Evolutionary conservation across 768 basidiomycete genomes (phyloP).

Genomic region (Rhizopogon sp.): DNA sequence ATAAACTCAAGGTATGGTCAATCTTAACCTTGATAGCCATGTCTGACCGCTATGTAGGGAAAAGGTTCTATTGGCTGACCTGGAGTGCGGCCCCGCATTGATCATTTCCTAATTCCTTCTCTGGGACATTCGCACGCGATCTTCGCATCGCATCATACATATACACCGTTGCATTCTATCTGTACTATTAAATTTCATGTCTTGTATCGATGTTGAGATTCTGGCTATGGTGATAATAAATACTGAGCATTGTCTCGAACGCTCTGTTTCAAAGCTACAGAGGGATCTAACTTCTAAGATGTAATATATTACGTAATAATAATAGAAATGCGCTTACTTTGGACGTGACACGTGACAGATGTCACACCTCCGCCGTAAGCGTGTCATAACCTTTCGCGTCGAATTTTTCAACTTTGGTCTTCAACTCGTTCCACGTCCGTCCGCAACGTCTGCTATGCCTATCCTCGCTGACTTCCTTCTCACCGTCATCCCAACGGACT

Average conservation of each 20-base stretch:
- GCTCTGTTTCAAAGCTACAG: too few relatives aligned
- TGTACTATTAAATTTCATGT: slow-evolving; percentile 2
- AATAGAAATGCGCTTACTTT: not conserved
- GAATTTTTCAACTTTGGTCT: slow-evolving; percentile 12
- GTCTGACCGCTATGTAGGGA: slow-evolving; percentile 28
- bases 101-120: slow-evolving; percentile 42
- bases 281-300: too few relatives aligned
- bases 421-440: slow-evolving; percentile 21
- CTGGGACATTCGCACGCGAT: not conserved
- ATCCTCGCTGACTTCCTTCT: slow-evolving; percentile 72
- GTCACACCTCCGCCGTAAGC: slow-evolving; percentile 23
- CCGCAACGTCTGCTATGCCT: slow-evolving; percentile 43
- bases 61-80: slow-evolving; percentile 45
- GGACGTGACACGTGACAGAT: not conserved
- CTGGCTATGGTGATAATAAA: not conserved
- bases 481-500: slow-evolving; percentile 47
- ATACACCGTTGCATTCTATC: slow-evolving; percentile 3
- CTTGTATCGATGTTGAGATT: not conserved
- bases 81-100: slow-evolving; percentile 48
- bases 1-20: slow-evolving; percentile 35
- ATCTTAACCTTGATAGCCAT: not conserved
- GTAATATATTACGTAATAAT: too few relatives aligned
- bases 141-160: slow-evolving; percentile 1
- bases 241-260: too few relatives aligned
- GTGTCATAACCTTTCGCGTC: slow-evolving; percentile 21